Conservation (phyloP, 2,329 filamentous ascomycete genomes). For the Pestalotiopsis fici region DNA sequence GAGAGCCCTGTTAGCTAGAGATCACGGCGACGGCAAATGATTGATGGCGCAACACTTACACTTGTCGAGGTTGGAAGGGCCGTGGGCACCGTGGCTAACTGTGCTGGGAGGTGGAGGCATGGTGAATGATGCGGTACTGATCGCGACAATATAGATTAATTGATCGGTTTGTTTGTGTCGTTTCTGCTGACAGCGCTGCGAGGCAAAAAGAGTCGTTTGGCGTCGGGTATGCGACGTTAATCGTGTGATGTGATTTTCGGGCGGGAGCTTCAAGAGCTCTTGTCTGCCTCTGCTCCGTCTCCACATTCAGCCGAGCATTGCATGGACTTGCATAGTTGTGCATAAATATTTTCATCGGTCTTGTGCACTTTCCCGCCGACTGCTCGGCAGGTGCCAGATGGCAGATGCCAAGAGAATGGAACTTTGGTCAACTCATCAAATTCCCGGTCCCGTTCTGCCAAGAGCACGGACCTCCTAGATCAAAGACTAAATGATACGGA, state of each 20-base stretch:
- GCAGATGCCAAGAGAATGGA: background rate
- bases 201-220: background rate
- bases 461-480: background rate
- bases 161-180: background rate
- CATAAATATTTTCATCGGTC: background rate
- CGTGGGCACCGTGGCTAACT: conserved; percentile 40
- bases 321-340: background rate
- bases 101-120: conserved; percentile 56
- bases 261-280: background rate
- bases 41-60: conserved; percentile 44
- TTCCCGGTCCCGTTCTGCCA: background rate
- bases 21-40: background rate
- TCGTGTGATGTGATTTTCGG: background rate
- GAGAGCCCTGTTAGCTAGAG: conserved; percentile 24
- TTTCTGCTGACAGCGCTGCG: background rate
- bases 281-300: background rate
- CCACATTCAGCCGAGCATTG: background rate
- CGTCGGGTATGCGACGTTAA: background rate
- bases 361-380: background rate
- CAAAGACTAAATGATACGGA: background rate
- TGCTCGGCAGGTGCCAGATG: background rate
- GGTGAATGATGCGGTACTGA: background rate
- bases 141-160: background rate
- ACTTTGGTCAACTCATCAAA: background rate
- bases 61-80: conserved; percentile 72